Evolutionary conservation across 331 rosid species (phyloP).

Genomic region (Acacia pycnantha): DNA sequence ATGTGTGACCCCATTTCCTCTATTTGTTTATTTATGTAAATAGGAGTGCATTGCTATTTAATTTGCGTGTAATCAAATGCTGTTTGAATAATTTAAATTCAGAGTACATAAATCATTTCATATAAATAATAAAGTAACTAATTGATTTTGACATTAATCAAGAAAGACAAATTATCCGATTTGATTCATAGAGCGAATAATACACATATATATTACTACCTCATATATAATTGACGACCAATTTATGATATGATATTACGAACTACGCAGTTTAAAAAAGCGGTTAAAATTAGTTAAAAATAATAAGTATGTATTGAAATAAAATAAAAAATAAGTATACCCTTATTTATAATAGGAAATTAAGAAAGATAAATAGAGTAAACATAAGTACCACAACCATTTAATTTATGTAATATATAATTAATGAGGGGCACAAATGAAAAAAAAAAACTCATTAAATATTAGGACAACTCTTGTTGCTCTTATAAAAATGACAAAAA

Average conservation of each 20-base stretch:
- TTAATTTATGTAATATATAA: no score
- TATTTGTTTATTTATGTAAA: no score
- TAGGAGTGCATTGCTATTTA: not conserved
- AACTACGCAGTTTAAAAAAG: rapidly evolving
- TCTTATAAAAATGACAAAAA: rapidly evolving
- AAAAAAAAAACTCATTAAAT: no score
- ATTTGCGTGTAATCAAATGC: not conserved
- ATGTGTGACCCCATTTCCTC: not conserved
- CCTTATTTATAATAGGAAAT: no score
- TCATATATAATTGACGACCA: not conserved
- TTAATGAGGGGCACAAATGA: no score
- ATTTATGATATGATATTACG: not conserved
- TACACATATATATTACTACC: not conserved
- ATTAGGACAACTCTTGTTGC: no score
- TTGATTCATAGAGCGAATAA: not conserved
- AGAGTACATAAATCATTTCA: not conserved
- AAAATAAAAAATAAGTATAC: rapidly evolving
- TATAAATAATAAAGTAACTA: not conserved
- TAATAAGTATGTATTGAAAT: no score
- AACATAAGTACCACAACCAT: no score
- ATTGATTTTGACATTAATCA: not conserved
- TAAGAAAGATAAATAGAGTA: no score
- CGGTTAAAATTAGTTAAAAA: no score
- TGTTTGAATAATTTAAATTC: not conserved
- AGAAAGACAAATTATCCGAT: not conserved